Percentiles rank a stretch among this genome's conserved stretches.
Evolutionary conservation across 2,329 filamentous ascomycete species (phyloP).

Genomic region (Aspergillus hortae): DNA sequence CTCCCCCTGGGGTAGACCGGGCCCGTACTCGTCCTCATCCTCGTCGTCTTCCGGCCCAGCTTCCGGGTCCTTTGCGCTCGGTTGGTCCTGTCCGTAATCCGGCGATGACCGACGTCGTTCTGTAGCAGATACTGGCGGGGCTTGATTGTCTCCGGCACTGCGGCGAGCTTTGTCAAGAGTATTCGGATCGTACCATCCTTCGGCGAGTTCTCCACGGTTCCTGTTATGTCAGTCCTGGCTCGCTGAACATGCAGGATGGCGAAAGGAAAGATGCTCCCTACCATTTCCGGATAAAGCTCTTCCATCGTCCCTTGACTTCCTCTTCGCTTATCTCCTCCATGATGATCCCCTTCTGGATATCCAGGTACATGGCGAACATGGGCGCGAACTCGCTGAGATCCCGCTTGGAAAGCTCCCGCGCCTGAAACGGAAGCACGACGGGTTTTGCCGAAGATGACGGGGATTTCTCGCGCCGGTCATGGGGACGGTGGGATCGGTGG

Average conservation of each 20-base stretch:
- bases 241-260: neutral
- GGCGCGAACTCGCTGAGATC: slow-evolving; percentile 65
- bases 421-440: slow-evolving; percentile 60
- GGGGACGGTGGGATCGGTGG: slow-evolving; percentile 1
- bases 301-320: slow-evolving; percentile 84
- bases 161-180: slow-evolving; percentile 57
- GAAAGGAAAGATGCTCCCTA: slow-evolving; percentile 37
- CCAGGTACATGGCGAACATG: slow-evolving; percentile 79
- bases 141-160: slow-evolving; percentile 13
- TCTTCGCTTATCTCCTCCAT: slow-evolving; percentile 66
- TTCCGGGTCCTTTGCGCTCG: slow-evolving; percentile 1
- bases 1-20: slow-evolving; percentile 39
- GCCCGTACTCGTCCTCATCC: slow-evolving; percentile 59
- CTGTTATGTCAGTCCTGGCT: slow-evolving; percentile 49
- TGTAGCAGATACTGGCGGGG: neutral
- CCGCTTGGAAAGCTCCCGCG: slow-evolving; percentile 63
- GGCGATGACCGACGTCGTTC: slow-evolving; percentile 17
- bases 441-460: slow-evolving; percentile 14
- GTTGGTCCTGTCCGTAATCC: slow-evolving; percentile 18
- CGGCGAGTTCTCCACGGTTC: slow-evolving; percentile 80
- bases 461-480: slow-evolving; percentile 11
- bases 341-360: slow-evolving; percentile 76
- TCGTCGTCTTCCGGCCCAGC: slow-evolving; percentile 30
- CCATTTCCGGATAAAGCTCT: slow-evolving; percentile 89
- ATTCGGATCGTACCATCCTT: slow-evolving; percentile 89